These are phyloP conservation scores for Nymphaea thermarum DNA, from an alignment of 164 flowering plant species.

Conservation along the genomic window DNA sequence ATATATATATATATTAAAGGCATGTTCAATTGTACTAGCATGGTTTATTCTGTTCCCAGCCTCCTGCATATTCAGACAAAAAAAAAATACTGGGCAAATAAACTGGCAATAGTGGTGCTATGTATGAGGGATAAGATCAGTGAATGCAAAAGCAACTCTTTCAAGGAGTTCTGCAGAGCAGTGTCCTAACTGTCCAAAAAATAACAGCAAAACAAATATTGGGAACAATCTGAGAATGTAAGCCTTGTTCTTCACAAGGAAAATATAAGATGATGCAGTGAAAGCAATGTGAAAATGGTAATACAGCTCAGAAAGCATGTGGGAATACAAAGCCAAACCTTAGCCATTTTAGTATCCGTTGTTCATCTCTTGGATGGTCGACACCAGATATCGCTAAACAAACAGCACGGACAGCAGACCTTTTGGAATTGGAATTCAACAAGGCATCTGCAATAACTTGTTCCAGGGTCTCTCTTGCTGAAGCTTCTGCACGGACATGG, in stretches of 20 bases:
- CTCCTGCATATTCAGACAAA: too few relatives aligned
- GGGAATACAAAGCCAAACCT: conserved; percentile 32
- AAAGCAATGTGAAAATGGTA: neutral
- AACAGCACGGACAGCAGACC: conserved; percentile 70
- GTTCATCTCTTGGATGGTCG: conserved; percentile 77
- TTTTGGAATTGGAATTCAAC: conserved; percentile 37
- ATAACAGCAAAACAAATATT: too few relatives aligned
- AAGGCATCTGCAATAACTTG: conserved; percentile 83
- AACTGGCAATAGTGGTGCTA: too few relatives aligned
- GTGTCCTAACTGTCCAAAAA: too few relatives aligned
- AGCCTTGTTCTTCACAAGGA: neutral
- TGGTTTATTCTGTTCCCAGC: too few relatives aligned
- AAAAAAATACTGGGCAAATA: too few relatives aligned
- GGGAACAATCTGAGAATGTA: neutral
- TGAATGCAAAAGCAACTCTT: too few relatives aligned
- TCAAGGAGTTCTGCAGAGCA: too few relatives aligned
- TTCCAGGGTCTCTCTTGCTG: conserved; percentile 72
- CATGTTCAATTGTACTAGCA: too few relatives aligned
- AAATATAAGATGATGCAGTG: neutral
- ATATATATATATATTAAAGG: too few relatives aligned
- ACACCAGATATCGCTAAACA: conserved; percentile 92
- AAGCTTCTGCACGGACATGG: conserved; percentile 36
- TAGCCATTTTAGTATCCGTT: conserved; percentile 68
- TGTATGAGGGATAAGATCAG: too few relatives aligned
- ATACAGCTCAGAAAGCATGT: neutral